Evolutionary conservation across 441 rosid species (phyloP).

Genomic region (Pelargonium myrrhifolium): DNA sequence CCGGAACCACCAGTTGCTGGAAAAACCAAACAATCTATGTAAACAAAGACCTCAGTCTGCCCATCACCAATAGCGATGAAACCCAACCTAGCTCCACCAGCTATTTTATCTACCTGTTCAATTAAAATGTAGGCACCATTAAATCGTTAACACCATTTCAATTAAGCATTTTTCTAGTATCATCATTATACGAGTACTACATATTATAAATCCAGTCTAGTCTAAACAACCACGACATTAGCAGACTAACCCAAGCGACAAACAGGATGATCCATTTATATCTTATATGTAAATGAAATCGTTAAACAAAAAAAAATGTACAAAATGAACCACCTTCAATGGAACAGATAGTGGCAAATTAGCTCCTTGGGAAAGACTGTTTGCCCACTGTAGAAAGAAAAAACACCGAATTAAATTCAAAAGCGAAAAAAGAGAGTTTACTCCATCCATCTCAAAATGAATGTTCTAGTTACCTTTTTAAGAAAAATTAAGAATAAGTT

Average conservation of each 20-base stretch:
- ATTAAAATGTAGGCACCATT: conserved; percentile 7
- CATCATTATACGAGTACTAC: too few relatives aligned
- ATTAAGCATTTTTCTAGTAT: neutral
- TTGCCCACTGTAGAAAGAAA: conserved; percentile 54
- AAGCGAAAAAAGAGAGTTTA: neutral
- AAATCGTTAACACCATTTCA: neutral
- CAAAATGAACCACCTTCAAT: conserved; percentile 44
- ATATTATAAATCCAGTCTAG: too few relatives aligned
- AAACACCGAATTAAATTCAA: neutral
- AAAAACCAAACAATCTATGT: conserved; percentile 74
- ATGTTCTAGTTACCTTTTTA: too few relatives aligned
- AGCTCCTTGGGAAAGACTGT: conserved; percentile 89
- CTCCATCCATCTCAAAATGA: conserved; percentile 7
- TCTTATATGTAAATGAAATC: neutral
- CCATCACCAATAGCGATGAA: conserved; percentile 73
- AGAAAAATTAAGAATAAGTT: too few relatives aligned
- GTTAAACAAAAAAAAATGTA: neutral
- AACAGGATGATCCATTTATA: neutral
- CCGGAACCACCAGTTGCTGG: conserved; percentile 45
- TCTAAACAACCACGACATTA: neutral
- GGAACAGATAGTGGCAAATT: conserved; percentile 77
- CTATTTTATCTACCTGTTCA: conserved; percentile 65
- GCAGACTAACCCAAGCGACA: neutral
- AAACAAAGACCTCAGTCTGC: conserved; percentile 66
- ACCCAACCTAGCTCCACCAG: conserved; percentile 82